Base-by-base conservation (phyloP, 208 protist species). In the Trypanosoma lewisi region DNA sequence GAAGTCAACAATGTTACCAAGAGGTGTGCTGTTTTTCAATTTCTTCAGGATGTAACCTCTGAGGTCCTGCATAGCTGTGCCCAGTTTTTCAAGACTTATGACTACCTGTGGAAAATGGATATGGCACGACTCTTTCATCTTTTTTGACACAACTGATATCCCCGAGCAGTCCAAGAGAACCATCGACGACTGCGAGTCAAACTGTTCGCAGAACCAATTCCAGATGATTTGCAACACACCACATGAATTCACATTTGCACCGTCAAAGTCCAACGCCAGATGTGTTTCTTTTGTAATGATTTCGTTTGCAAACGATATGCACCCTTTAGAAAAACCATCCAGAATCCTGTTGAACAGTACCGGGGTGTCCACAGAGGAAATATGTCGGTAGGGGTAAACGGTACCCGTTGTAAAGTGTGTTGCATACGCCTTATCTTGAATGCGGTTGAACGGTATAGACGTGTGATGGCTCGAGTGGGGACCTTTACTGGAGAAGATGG, bases 361-460 rank as follows among this genome's bases (percentile, higher is more conserved):
- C 23, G 52, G 65, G 8, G 56, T 55, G 53, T 86, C 77, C 41
- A 67, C 67, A 21, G 50, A 62, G 36, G 67, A 33, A 31, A 87
- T 63, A 47, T 70, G 74, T 34, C 83, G 80, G 64, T 90, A 90
- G 17, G 77, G 75, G 70, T 80, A 87, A 5, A 39, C 53, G 8
- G 5, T 14, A n/a, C 80, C 80, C 27, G 80, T 90, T 16, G 80
- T 87, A 60, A 90, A 90, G 63, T 84, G 76, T 19, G 80, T 85
- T 3, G 83, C 77, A 33, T 56, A 84, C 14, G 36, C 48, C 63
- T 90, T 90, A 14, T 67, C 71, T 52, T 89, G 83, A 50, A 89
- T 82, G 31, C 83, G 83, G 1, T 67, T 62, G 39, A 86, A 73
- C 21, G 52, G 48, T 34, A 69, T 67, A 2, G 65, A 52, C 11